Conservation (phyloP, 129 eudicot genomes). For the Saposhnikovia divaricata region DNA sequence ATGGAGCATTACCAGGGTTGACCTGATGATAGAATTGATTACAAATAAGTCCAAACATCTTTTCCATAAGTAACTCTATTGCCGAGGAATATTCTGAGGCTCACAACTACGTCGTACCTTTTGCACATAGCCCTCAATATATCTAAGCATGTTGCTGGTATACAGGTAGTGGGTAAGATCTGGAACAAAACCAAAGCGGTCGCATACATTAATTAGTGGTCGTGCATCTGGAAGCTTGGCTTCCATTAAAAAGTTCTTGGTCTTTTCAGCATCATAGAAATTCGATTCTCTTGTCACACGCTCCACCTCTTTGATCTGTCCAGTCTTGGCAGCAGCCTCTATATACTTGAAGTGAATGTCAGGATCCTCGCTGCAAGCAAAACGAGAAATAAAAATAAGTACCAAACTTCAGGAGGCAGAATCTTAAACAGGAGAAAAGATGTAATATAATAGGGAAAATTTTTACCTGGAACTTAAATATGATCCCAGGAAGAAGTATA, state of each 20-base stretch:
- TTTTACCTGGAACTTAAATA: conserved; percentile 61
- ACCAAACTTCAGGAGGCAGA: neutral
- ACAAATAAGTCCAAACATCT: neutral
- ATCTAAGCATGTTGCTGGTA: conserved; percentile 60
- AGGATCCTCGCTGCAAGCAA: conserved; percentile 51
- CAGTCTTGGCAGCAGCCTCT: conserved; percentile 67
- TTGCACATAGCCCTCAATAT: conserved; percentile 70
- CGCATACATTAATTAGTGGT: conserved; percentile 60
- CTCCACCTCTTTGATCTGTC: conserved; percentile 66
- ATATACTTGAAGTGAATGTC: conserved; percentile 63
- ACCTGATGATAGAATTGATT: conserved; percentile 19
- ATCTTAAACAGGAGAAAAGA: neutral
- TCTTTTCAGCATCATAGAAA: conserved; percentile 59
- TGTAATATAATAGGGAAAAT: neutral
- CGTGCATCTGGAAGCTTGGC: conserved; percentile 72
- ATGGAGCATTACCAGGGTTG: conserved; percentile 66
- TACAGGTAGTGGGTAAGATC: conserved; percentile 61
- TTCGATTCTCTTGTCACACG: conserved; percentile 63
- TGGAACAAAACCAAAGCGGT: conserved; percentile 61
- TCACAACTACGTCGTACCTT: conserved; percentile 29
- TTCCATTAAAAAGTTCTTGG: conserved; percentile 63
- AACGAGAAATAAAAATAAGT: neutral
- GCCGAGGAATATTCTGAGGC: neutral
- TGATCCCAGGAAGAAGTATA: conserved; percentile 64
- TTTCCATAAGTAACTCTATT: neutral